Evolutionary conservation across 2,329 filamentous ascomycete genomes (phyloP), one percentile per base, ranked within the genome.

Genomic region (Aureobasidium subglaciale): DNA sequence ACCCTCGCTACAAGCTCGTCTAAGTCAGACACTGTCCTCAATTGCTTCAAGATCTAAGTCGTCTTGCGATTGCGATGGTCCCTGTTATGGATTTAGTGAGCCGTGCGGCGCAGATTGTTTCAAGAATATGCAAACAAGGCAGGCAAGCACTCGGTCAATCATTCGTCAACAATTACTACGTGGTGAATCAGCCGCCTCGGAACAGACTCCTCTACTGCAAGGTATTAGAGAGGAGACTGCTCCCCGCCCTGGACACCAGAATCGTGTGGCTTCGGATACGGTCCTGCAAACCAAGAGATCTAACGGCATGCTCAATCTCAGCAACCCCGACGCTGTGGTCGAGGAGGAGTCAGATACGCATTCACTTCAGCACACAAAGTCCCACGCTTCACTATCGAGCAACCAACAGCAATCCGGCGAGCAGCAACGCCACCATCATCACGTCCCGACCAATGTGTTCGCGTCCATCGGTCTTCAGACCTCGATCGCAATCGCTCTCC

Each of bases 381-480:
- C 50, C 27, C 29, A 56, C 42, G 13, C 50, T 29, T 24, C 53
- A 27, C 18, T 55, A 24, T 38, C 66, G 29, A 61, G 38, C 22
- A 30, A 30, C 11, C 40, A 42, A 3, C 24, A 55, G 30, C 40
- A 30, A 0, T 3, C 9, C 27, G 40, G 22, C 11, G 50, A 45
- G 11, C 27, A 55, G 15, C 50, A 61, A 35, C 57, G 59, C 5
- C 62, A 96, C 66, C 92, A 99, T 66, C 92, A 99, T 70, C 93
- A 99, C 69, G 92, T 97, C 3, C 89, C 92, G 0, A 85, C 88
- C 59, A 97, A 97, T 65, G 90, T 89, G 5, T 99, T 96, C 69
- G 77, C 97, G 59, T 88, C 88, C 52, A 93, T 97, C 58, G 91
- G 93, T n/a, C 81, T 99, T 1, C 93, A 99, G 70, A 97, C 93